These are phyloP conservation scores for Mucuna pruriens DNA, from an alignment of 306 rosid species.

Conservation along the genomic window DNA sequence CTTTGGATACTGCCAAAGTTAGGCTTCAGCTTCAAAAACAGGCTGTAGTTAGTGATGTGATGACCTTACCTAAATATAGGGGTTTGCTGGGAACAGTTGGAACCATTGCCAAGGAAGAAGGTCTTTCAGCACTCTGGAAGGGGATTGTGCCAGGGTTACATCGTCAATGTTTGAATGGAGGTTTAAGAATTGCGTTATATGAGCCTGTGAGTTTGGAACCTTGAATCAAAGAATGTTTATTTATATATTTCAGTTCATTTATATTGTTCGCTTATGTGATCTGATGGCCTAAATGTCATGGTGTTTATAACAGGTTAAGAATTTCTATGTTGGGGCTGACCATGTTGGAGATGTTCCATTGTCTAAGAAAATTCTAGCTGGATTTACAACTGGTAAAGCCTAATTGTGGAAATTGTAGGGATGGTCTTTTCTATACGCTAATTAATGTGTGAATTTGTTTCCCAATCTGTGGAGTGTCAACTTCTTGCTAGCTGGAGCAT, in stretches of 20 bases:
- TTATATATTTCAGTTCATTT: slow-evolving; percentile 27
- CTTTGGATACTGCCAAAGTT: slow-evolving; percentile 98
- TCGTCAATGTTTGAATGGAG: slow-evolving; percentile 91
- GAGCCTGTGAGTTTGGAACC: slow-evolving; percentile 75
- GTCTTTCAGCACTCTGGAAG: slow-evolving; percentile 86
- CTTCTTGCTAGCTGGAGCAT: slow-evolving; percentile 23
- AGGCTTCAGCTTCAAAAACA: slow-evolving; percentile 96
- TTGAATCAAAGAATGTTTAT: background rate
- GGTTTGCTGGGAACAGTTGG: slow-evolving; percentile 93
- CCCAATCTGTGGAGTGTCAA: background rate
- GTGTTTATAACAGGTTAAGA: slow-evolving; percentile 70
- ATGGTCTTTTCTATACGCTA: background rate
- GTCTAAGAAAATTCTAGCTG: slow-evolving; percentile 90
- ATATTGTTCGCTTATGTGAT: slow-evolving; percentile 24
- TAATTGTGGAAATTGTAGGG: background rate
- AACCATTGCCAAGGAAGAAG: slow-evolving; percentile 98
- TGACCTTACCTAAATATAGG: slow-evolving; percentile 78
- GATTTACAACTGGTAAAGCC: slow-evolving; percentile 83
- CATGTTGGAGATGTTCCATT: slow-evolving; percentile 93
- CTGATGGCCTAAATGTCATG: slow-evolving; percentile 31
- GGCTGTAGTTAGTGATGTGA: slow-evolving; percentile 62
- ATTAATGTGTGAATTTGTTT: slow-evolving; percentile 1
- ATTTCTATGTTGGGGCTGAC: slow-evolving; percentile 77
- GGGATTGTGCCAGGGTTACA: slow-evolving; percentile 96
- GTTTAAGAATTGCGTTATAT: slow-evolving; percentile 89